Evolutionary conservation across 192 early-diverging fungal genomes (phyloP).

Genomic region (Mortierella alpina): DNA sequence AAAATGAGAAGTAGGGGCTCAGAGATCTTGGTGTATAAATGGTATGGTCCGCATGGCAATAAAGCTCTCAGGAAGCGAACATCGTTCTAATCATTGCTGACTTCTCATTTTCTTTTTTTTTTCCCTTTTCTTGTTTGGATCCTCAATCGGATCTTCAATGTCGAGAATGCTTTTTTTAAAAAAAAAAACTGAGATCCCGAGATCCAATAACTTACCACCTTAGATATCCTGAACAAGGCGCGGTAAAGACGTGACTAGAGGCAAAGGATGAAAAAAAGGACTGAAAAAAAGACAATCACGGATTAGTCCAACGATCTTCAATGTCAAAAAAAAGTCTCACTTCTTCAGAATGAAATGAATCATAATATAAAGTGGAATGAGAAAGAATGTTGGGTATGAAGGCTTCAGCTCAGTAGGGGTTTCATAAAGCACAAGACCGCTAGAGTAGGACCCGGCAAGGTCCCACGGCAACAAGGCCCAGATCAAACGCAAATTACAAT

Average conservation of each 20-base stretch:
- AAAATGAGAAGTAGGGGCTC: not conserved
- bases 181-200: not conserved
- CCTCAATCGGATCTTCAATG: too few species aligned
- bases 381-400: not conserved
- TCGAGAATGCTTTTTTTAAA: not conserved
- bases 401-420: constrained; percentile 53
- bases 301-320: not conserved
- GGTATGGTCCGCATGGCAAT: constrained; percentile 56
- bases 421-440: constrained; percentile 60
- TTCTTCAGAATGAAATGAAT: not conserved
- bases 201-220: constrained; percentile 31
- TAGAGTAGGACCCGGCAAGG: constrained; percentile 57
- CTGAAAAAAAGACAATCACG: not conserved
- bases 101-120: constrained; percentile 10
- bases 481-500: constrained; percentile 58
- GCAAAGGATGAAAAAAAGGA: not conserved
- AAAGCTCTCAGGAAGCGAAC: constrained; percentile 58
- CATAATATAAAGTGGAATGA: constrained; percentile 2
- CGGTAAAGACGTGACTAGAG: not conserved
- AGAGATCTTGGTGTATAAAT: constrained; percentile 60
- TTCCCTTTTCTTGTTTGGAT: not conserved
- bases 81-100: constrained; percentile 52
- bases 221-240: not conserved
- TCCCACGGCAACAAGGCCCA: constrained; percentile 58
- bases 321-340: not conserved